Evolutionary conservation across 1,139 yeast species (phyloP), one percentile per base, ranked within the genome.

Genomic region (Magnusiomyces magnusii): DNA sequence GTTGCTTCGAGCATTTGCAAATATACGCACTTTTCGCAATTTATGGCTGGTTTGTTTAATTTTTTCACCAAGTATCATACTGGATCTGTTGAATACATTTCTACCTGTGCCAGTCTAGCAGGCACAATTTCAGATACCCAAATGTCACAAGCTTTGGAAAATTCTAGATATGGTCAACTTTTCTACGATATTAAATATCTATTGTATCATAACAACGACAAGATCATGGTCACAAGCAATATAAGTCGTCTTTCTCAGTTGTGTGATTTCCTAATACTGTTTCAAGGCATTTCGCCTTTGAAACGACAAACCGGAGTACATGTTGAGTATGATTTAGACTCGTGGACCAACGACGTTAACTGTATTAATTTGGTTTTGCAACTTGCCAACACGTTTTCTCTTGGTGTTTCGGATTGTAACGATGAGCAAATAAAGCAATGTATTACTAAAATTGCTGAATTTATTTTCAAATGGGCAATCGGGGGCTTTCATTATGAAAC

Each of bases 291-390:
- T 57, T 87, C 95, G 0, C 86, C 87, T 0, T 75, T 90, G 67
- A 80, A 78, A 64, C 78, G 98, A 63, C 96, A 90, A 68, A 82
- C 83, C n/a, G 78, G 80, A 15, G 84, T 83, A 60, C 99, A 93
- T 70, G 90, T 93, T 15, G 97, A 92, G 68, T 93, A 87, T 69
- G 99, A 93, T 68, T 85, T 85, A 54, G 90, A 89, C 25, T 91
- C 87, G 58, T 92, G 93, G 78, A 85, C 93, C 0, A 81, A 88
- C 0, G 89, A 83, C 67, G 88, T 89, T 71, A 88, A 87, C 64
- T 85, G 91, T 39, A 83, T 86, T 63, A 87, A 78, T 1, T 73
- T 69, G 51, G 69, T 75, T 3, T 65, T 75, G 5, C 74, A 73
- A 60, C 69, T 76, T 2, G 75, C 75, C 2, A 67, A 70, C 21